These are phyloP conservation scores for Geotrichum phurueaensis DNA, from an alignment of 1,139 yeast genomes.

Conservation along the genomic window DNA sequence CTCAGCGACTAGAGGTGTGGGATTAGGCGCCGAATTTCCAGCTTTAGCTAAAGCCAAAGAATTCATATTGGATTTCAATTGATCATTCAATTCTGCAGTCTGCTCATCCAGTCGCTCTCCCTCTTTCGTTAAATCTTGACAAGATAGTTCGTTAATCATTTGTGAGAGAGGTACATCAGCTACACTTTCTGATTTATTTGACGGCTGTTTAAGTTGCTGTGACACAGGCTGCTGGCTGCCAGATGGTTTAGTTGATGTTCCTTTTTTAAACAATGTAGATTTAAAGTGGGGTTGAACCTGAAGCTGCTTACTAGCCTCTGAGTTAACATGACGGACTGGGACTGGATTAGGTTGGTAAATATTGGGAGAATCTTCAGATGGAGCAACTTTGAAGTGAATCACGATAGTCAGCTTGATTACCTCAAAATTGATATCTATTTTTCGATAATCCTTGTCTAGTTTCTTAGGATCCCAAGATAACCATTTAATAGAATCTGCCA, in stretches of 20 bases:
- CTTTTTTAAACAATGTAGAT: not conserved
- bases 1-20: not conserved
- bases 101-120: not conserved
- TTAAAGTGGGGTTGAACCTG: not conserved
- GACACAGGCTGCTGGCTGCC: not conserved
- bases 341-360: not conserved
- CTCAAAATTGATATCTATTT: not conserved
- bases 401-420: not conserved
- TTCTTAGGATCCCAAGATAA: not conserved
- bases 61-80: not conserved
- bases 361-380: not conserved
- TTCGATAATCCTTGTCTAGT: not conserved
- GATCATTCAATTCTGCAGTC: not conserved
- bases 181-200: not conserved
- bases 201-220: not conserved
- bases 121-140: not conserved
- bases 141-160: too few relatives aligned
- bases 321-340: not conserved
- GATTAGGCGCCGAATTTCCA: not conserved
- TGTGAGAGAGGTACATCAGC: not conserved
- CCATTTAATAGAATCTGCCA: not conserved
- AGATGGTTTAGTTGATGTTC: not conserved
- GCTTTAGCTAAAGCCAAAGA: not conserved
- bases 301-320: not conserved
- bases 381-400: not conserved